Evolutionary conservation across 2,329 filamentous ascomycete species (phyloP), one percentile per base, ranked within the genome.

Genomic region (Colletotrichum sp.): DNA sequence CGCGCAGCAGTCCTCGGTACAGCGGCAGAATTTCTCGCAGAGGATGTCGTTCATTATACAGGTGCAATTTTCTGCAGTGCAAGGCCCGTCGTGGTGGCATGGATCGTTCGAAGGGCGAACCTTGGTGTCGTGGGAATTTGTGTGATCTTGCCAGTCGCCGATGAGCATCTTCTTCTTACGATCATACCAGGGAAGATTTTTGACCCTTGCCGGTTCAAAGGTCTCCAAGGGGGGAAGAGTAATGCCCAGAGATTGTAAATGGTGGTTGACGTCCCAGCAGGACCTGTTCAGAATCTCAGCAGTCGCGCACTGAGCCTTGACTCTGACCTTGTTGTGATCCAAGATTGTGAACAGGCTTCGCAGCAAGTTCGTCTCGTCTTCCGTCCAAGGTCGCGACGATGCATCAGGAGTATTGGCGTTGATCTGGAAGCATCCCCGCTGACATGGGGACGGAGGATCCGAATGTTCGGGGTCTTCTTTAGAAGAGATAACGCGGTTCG

Each of bases 11-110:
- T 91, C 89, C 5, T 88, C 87, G 0, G 90, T 89, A 79, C 92
- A 94, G 12, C 88, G 87, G 77, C 94, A 96, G 76, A 91, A 92
- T 78, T 93, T 94, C 78, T 96, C 94, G 80, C 94, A 96, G 21
- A 93, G 88, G 24, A 95, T 85, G 18, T 88, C 88, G 12, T 89
- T 86, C 64, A 87, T 83, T 18, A 91, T 92, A 80, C 94, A 96
- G 3, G 88, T 85, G 78, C 94, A 96, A 21, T 85, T 88, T 6
- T 85, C 84, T 5, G 83, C 84, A 18, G 89, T 89, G 82, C 94
- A 96, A 3, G 92, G 89, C 0, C 94, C 94, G 32, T 92, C 89
- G 79, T 96, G 94, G 67, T 89, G 88, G 79, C 94, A 96, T 5
- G 93, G 92, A 71, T 92, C 90, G 66, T 91, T 90, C 3, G 90